phyloP scores from a whole-genome alignment of 352 stramenopile genomes.

The Achlya hypogyna region DNA sequence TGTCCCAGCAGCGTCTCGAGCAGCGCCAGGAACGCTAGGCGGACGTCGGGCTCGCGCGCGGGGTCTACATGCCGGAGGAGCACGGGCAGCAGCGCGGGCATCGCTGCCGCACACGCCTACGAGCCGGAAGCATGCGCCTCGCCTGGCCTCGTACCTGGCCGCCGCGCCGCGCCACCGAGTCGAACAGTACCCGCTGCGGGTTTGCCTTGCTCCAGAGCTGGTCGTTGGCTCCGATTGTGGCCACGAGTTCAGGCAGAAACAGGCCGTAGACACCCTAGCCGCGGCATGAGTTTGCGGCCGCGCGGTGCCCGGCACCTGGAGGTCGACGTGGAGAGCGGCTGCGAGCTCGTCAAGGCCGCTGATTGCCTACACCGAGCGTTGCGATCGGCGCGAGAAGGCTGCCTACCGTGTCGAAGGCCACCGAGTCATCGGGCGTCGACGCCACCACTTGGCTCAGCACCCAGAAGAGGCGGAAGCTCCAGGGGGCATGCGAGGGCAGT shows the following conservation, averaged over 20 bases:
- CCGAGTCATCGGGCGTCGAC: conserved; percentile 35
- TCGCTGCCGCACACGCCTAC: conserved; percentile 50
- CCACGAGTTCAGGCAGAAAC: conserved; percentile 45
- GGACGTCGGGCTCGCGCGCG: conserved; percentile 58
- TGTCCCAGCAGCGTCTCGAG: conserved; percentile 71
- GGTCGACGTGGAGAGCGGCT: conserved; percentile 22
- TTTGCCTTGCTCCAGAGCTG: conserved; percentile 51
- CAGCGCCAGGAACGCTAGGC: conserved; percentile 72
- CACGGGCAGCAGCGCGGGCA: conserved; percentile 48
- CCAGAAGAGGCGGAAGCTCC: conserved; percentile 71
- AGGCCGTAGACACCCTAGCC: conserved; percentile 43
- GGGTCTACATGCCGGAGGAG: conserved; percentile 58
- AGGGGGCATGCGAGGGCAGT: conserved; percentile 34
- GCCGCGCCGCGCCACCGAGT: conserved; percentile 60
- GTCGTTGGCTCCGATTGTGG: conserved; percentile 38
- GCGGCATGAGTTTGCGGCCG: neutral
- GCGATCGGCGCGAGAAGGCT: neutral
- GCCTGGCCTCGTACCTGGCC: conserved; percentile 31
- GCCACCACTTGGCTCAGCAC: conserved; percentile 67
- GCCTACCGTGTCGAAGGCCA: conserved; percentile 44
- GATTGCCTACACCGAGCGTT: conserved; percentile 28
- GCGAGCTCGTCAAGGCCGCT: conserved; percentile 31
- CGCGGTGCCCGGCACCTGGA: conserved; percentile 38
- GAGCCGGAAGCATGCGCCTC: neutral
- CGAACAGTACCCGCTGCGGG: conserved; percentile 54